phyloP scores from a whole-genome alignment of 495 filamentous ascomycete genomes.

The Rostrohypoxylon terebratum region DNA sequence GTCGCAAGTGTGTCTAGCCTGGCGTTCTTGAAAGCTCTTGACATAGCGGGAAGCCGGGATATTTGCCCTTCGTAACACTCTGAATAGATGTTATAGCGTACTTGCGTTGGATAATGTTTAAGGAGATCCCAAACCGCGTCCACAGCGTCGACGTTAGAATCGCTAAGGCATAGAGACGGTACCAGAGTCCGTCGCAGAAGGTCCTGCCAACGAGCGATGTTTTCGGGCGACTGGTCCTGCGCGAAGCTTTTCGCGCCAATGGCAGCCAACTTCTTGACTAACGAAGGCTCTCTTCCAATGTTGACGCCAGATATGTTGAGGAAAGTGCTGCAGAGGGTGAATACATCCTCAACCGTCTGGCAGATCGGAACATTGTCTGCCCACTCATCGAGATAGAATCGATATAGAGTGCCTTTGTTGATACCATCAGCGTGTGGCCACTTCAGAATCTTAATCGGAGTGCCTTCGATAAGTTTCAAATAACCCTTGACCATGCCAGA shows the following conservation, averaged over 20 bases:
- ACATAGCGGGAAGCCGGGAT: constrained; percentile 81
- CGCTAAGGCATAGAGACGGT: constrained; percentile 84
- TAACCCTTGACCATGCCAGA: constrained; percentile 72
- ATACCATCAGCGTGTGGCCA: constrained; percentile 86
- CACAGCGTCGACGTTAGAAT: constrained; percentile 82
- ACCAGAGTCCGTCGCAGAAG: constrained; percentile 84
- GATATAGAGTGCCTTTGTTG: constrained; percentile 78
- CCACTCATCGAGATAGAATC: constrained; percentile 99
- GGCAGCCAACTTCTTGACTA: constrained; percentile 82
- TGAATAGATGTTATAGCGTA: constrained; percentile 89
- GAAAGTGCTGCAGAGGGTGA: constrained; percentile 85
- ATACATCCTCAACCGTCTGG: constrained; percentile 89
- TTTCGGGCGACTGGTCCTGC: constrained; percentile 75
- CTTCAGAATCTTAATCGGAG: constrained; percentile 71
- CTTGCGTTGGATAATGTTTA: constrained; percentile 77
- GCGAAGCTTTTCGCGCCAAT: constrained; percentile 82
- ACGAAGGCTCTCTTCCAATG: constrained; percentile 81
- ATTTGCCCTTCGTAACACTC: constrained; percentile 88
- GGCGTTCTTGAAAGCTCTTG: constrained; percentile 79
- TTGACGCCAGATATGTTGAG: constrained; percentile 86
- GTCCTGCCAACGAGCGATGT: constrained; percentile 78
- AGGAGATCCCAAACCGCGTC: constrained; percentile 87
- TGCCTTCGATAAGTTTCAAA: constrained; percentile 66
- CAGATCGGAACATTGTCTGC: constrained; percentile 91
- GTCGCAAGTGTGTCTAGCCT: constrained; percentile 81